Conservation (phyloP, 1,284 basidiomycete genomes). For the Irpex sp. region DNA sequence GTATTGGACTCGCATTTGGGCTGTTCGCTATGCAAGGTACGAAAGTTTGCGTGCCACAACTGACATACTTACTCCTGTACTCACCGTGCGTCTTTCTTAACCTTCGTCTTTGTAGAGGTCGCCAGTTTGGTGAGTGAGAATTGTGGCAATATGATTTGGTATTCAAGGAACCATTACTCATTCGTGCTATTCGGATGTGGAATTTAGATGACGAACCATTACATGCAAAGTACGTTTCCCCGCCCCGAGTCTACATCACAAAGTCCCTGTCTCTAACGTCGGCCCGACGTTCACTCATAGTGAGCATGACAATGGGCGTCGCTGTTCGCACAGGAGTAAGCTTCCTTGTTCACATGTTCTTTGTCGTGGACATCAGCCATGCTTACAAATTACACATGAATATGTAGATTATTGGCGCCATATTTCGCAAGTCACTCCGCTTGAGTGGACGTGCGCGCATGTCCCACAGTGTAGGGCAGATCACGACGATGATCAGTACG, state of each 20-base stretch:
- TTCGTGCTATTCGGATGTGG: background rate
- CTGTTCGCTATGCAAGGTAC: constrained; percentile 67
- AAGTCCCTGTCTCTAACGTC: background rate
- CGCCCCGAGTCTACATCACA: background rate
- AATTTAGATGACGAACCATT: constrained; percentile 47
- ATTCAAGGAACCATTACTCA: background rate
- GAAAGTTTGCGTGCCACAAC: background rate
- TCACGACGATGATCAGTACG: constrained; percentile 70
- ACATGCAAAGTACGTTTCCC: constrained; percentile 38
- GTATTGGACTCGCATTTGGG: constrained; percentile 55
- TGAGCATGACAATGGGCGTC: constrained; percentile 49
- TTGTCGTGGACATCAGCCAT: no score
- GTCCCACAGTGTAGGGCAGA: constrained; percentile 60
- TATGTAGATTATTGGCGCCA: constrained; percentile 55
- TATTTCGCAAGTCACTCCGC: constrained; percentile 71
- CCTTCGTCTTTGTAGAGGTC: constrained; percentile 30
- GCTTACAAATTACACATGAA: constrained; percentile 8
- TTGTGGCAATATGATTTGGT: background rate
- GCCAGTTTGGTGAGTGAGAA: constrained; percentile 42
- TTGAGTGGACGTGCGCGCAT: constrained; percentile 62
- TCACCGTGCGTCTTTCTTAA: no score
- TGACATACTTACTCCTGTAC: background rate
- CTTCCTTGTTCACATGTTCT: background rate
- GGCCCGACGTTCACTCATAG: constrained; percentile 24
- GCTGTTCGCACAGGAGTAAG: constrained; percentile 48